These are phyloP conservation scores for Porcisia hertigi DNA, from an alignment of 208 protist genomes.

Conservation along the genomic window DNA sequence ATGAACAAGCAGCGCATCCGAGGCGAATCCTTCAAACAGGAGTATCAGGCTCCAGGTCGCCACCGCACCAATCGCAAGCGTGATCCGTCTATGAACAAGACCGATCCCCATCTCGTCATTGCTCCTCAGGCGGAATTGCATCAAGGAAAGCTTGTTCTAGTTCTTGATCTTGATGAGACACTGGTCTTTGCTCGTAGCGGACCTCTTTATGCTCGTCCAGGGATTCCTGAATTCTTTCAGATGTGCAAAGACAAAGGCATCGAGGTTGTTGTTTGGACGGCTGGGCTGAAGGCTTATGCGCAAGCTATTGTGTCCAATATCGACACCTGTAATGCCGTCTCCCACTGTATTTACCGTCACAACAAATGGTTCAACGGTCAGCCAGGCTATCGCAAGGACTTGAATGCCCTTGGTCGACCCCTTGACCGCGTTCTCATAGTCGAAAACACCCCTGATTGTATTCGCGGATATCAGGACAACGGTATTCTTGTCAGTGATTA, in stretches of 20 bases:
- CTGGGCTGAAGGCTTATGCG: slow-evolving; percentile 89
- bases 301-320: slow-evolving; percentile 93
- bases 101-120: slow-evolving; percentile 76
- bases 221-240: slow-evolving; percentile 88
- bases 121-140: slow-evolving; percentile 73
- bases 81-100: slow-evolving; percentile 91
- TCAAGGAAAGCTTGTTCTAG: slow-evolving; percentile 85
- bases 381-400: slow-evolving; percentile 91
- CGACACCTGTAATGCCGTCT: slow-evolving; percentile 80
- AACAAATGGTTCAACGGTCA: slow-evolving; percentile 94
- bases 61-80: slow-evolving; percentile 68
- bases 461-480: slow-evolving; percentile 91
- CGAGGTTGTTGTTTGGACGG: slow-evolving; percentile 93
- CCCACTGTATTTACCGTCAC: slow-evolving; percentile 93
- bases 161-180: slow-evolving; percentile 91
- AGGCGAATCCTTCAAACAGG: slow-evolving; percentile 92
- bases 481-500: slow-evolving; percentile 93
- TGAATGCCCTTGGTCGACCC: slow-evolving; percentile 81
- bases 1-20: slow-evolving; percentile 78
- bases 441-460: slow-evolving; percentile 94
- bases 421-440: slow-evolving; percentile 91
- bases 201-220: slow-evolving; percentile 86
- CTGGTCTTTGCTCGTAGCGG: slow-evolving; percentile 88
- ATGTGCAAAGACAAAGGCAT: slow-evolving; percentile 84
- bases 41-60: slow-evolving; percentile 84